Evolutionary conservation across 257 asterid species (phyloP).

Genomic region (Scutellaria baicalensis): DNA sequence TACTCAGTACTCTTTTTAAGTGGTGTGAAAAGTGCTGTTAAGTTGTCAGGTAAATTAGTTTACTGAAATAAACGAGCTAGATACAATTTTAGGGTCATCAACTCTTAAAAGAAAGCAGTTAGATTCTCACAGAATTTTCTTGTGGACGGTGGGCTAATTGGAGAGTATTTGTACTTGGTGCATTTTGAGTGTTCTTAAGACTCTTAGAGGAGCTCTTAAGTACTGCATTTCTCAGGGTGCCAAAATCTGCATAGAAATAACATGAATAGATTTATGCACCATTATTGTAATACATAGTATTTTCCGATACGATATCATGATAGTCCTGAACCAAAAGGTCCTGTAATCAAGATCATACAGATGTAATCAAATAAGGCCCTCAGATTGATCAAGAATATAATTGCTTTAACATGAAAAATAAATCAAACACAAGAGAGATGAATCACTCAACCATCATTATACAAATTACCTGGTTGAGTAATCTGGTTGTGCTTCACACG

Average conservation of each 20-base stretch:
- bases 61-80: constrained; percentile 1
- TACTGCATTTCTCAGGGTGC: constrained; percentile 36
- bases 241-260: constrained; percentile 33
- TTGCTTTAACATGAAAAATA: background rate
- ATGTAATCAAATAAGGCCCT: background rate
- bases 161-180: constrained; percentile 34
- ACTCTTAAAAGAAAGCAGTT: constrained; percentile 9
- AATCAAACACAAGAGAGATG: background rate
- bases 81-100: background rate
- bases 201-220: constrained; percentile 35
- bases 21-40: constrained; percentile 8
- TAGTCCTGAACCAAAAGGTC: background rate
- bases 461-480: constrained; percentile 48
- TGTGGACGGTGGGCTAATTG: constrained; percentile 24
- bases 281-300: background rate
- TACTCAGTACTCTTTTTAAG: background rate
- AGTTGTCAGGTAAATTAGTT: constrained; percentile 1
- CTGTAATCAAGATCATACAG: constrained; percentile 6
- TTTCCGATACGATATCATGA: constrained; percentile 7
- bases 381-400: background rate
- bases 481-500: constrained; percentile 42
- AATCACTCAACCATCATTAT: constrained; percentile 9
- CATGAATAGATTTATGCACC: constrained; percentile 5
- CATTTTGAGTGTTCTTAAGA: constrained; percentile 28
- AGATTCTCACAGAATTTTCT: constrained; percentile 45